Evolutionary conservation across 176 grass and related monocot species (phyloP).

Genomic region (Oryza brachyantha): DNA sequence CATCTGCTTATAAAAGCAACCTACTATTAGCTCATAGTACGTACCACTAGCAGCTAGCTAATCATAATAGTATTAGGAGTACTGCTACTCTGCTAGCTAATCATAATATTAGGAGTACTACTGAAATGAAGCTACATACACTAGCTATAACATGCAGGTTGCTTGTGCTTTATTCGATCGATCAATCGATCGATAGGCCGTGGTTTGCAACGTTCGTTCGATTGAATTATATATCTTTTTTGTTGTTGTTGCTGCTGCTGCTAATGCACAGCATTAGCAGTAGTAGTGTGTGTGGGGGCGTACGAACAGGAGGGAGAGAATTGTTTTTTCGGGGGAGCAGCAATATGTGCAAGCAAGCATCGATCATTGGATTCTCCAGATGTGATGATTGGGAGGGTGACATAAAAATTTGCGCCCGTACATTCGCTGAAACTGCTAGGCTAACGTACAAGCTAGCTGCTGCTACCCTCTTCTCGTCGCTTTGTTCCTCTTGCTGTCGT

Average conservation of each 20-base stretch:
- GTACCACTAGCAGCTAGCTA: not conserved
- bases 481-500: slow-evolving; percentile 33
- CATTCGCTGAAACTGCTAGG: slow-evolving; percentile 16
- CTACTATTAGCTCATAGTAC: not conserved
- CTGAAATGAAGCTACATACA: not conserved
- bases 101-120: not conserved
- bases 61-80: not conserved
- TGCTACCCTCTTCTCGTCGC: slow-evolving; percentile 10
- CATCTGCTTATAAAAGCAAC: not conserved
- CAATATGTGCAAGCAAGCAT: not conserved
- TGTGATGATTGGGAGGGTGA: slow-evolving; percentile 43
- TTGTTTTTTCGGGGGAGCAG: slow-evolving; percentile 12
- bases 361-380: slow-evolving; percentile 49
- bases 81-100: not conserved
- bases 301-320: slow-evolving; percentile 4
- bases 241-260: slow-evolving; percentile 32
- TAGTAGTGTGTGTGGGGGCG: slow-evolving; percentile 4
- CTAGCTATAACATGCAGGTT: not conserved
- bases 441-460: slow-evolving; percentile 35
- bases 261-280: slow-evolving; percentile 13
- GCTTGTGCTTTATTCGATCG: slow-evolving; percentile 33
- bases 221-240: not conserved
- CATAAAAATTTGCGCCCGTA: slow-evolving; percentile 23
- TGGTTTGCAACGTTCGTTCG: slow-evolving; percentile 28
- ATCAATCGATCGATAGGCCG: not conserved